phyloP scores from a whole-genome alignment of 179 eudicot genomes.

The Spinacia oleracea region DNA sequence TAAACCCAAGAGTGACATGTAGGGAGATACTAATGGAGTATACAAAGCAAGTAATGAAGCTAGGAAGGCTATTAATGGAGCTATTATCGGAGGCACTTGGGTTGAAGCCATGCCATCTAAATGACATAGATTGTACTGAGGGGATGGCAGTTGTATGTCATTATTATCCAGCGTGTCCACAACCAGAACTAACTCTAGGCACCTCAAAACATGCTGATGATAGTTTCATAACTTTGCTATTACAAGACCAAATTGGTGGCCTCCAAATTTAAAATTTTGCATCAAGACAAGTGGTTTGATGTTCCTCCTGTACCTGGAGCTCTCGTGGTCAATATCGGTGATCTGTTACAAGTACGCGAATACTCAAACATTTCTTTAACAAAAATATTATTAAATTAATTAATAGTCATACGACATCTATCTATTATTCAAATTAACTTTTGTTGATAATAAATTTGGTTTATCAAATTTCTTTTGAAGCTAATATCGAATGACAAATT shows the following conservation, averaged over 20 bases:
- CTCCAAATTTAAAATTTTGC: slow-evolving; percentile 57
- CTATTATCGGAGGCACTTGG: slow-evolving; percentile 55
- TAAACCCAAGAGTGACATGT: not conserved
- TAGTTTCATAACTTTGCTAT: slow-evolving; percentile 47
- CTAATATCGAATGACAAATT: slow-evolving; percentile 55
- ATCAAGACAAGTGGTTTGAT: slow-evolving; percentile 53
- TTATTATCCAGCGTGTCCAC: slow-evolving; percentile 61
- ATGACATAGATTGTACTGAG: slow-evolving; percentile 43
- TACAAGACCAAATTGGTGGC: slow-evolving; percentile 62
- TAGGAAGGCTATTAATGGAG: slow-evolving; percentile 36
- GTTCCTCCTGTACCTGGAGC: slow-evolving; percentile 55
- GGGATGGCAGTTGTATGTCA: slow-evolving; percentile 37
- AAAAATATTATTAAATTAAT: too few species aligned
- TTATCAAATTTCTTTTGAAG: slow-evolving; percentile 30
- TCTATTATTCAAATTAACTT: too few species aligned
- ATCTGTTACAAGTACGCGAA: slow-evolving; percentile 48
- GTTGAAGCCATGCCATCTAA: slow-evolving; percentile 31
- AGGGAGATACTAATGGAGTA: slow-evolving; percentile 48
- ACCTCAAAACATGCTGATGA: slow-evolving; percentile 47
- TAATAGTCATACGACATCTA: not conserved
- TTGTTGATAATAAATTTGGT: too few species aligned
- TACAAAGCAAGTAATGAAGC: slow-evolving; percentile 36
- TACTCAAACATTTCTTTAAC: too few species aligned
- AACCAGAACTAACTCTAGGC: slow-evolving; percentile 57
- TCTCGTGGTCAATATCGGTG: slow-evolving; percentile 53